These are phyloP conservation scores for Pyricularia sp. DNA, from an alignment of 2,329 filamentous ascomycete genomes.

Conservation along the genomic window DNA sequence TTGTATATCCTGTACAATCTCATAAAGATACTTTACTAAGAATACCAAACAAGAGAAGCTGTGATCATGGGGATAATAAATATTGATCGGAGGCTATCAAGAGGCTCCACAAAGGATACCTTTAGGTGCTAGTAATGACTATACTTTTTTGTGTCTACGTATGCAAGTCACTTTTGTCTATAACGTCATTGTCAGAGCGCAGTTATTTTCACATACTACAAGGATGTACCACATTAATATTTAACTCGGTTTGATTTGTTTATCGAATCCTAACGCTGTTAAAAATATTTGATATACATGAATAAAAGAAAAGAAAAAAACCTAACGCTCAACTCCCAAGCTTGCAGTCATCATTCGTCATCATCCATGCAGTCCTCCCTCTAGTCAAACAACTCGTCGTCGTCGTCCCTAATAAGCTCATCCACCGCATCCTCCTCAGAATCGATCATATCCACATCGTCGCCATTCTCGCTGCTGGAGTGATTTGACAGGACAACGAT, in stretches of 20 bases:
- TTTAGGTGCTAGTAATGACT: background rate
- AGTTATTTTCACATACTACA: background rate
- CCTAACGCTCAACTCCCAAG: background rate
- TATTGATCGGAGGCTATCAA: too few relatives aligned
- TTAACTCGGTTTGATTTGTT: background rate
- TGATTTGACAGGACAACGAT: conserved; percentile 82
- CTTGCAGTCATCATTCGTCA: background rate
- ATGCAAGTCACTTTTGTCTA: background rate
- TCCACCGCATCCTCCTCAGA: conserved; percentile 64
- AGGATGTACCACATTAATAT: background rate
- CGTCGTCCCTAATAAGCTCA: conserved; percentile 53
- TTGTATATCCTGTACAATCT: background rate
- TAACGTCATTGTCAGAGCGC: background rate
- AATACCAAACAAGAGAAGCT: background rate
- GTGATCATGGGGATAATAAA: background rate
- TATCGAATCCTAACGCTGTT: background rate
- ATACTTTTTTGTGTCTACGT: background rate
- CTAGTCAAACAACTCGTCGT: conserved; percentile 29
- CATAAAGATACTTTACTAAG: background rate
- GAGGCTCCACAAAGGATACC: too few relatives aligned
- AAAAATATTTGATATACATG: background rate
- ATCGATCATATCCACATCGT: conserved; percentile 60
- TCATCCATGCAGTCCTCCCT: background rate
- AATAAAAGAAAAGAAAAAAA: background rate
- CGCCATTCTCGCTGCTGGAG: conserved; percentile 45